phyloP scores from a whole-genome alignment of 257 asterid species.

The Schizonepeta tenuifolia region DNA sequence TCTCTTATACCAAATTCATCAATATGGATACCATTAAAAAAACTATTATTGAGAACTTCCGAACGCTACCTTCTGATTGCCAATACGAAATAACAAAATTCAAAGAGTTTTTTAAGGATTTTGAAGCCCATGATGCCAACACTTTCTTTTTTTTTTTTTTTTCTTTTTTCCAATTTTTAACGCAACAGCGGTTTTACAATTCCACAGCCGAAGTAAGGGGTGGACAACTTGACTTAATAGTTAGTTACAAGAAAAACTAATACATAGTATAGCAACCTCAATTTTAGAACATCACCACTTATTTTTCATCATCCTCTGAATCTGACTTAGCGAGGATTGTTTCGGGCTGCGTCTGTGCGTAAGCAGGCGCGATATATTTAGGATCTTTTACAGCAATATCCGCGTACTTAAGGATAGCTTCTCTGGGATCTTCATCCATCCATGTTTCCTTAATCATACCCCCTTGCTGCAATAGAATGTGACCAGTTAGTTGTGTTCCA shows the following conservation, averaged over 20 bases:
- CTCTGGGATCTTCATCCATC: conserved; percentile 99
- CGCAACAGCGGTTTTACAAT: not conserved
- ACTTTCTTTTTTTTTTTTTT: too few species aligned
- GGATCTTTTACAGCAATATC: conserved; percentile 91
- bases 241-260: not conserved
- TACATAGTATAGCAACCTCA: not conserved
- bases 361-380: conserved; percentile 89
- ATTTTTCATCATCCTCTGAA: conserved; percentile 87
- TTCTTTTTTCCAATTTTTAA: too few species aligned
- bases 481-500: not conserved
- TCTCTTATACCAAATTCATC: too few species aligned
- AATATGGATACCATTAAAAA: too few species aligned
- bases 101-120: too few species aligned
- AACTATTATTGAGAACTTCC: too few species aligned
- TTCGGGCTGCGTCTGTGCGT: conserved; percentile 89
- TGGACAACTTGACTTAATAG: not conserved
- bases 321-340: conserved; percentile 75
- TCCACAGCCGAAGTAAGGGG: not conserved
- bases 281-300: not conserved
- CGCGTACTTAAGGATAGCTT: conserved; percentile 91
- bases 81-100: too few species aligned
- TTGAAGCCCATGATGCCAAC: too few species aligned
- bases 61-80: too few species aligned
- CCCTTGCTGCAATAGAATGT: conserved; percentile 75
- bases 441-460: conserved; percentile 92